phyloP scores from a whole-genome alignment of 169 alveolate species.

The Eimeria necatrix region DNA sequence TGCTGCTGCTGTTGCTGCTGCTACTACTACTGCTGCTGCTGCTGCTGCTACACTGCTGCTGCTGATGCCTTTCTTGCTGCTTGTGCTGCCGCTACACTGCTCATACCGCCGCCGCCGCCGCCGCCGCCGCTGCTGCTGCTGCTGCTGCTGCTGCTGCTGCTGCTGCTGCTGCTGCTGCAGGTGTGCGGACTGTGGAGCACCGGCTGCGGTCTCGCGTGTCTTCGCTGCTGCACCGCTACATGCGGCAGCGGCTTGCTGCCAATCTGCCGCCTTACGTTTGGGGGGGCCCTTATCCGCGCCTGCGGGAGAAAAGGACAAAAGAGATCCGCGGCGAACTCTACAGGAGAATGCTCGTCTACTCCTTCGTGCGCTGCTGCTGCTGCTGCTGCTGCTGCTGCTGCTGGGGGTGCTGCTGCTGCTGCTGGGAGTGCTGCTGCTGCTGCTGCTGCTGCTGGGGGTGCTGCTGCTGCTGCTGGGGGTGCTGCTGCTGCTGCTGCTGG shows the following conservation, averaged over 20 bases:
- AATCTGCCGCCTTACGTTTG: constrained; percentile 86
- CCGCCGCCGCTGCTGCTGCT: neutral
- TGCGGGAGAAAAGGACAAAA: constrained; percentile 78
- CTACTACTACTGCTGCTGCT: too few species aligned
- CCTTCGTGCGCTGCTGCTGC: constrained; percentile 71
- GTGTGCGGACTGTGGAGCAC: constrained; percentile 86
- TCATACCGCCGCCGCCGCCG: too few species aligned
- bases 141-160: neutral
- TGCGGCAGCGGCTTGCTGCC: constrained; percentile 85
- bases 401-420: neutral
- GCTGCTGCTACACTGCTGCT: too few species aligned
- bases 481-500: too few species aligned
- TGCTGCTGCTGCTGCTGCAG: constrained; percentile 66
- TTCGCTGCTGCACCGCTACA: constrained; percentile 82
- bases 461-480: too few species aligned
- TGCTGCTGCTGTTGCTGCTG: too few species aligned
- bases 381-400: constrained; percentile 16
- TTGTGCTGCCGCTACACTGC: too few species aligned
- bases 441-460: too few species aligned
- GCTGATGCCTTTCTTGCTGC: neutral
- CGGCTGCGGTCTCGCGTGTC: constrained; percentile 84
- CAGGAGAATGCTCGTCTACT: constrained; percentile 85
- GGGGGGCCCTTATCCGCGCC: constrained; percentile 86
- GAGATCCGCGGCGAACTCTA: constrained; percentile 85
- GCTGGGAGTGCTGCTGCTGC: neutral